phyloP scores from a whole-genome alignment of 2,329 filamentous ascomycete species.

The Phymatotrichopsis omnivora region DNA sequence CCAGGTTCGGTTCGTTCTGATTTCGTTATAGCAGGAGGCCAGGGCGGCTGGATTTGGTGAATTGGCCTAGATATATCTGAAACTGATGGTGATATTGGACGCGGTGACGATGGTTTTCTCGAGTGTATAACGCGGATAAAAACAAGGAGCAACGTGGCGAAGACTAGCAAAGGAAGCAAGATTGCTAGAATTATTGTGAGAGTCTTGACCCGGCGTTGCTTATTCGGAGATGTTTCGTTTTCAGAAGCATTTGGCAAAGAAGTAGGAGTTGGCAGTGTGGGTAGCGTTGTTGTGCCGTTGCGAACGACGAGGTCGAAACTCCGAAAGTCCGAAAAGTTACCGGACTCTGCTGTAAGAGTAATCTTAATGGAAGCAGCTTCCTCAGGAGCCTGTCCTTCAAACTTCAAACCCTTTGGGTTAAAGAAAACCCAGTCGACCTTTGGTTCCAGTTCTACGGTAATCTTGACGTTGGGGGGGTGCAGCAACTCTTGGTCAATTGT shows the following conservation, averaged over 20 bases:
- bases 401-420: constrained; percentile 25
- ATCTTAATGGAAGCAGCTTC: constrained; percentile 12
- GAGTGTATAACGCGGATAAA: too few species aligned
- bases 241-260: background rate
- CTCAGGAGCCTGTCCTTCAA: constrained; percentile 16
- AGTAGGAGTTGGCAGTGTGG: constrained; percentile 5
- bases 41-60: constrained; percentile 16
- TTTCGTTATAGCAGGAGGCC: constrained; percentile 7
- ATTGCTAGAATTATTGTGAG: constrained; percentile 21
- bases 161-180: constrained; percentile 19
- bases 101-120: too few species aligned
- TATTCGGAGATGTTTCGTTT: constrained; percentile 7
- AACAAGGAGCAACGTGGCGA: constrained; percentile 20
- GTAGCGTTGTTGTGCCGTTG: background rate
- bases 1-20: constrained; percentile 10
- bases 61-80: constrained; percentile 20
- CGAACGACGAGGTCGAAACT: constrained; percentile 12
- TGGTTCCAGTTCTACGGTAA: constrained; percentile 37
- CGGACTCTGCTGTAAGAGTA: constrained; percentile 14
- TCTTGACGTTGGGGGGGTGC: constrained; percentile 32
- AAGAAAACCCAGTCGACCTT: constrained; percentile 40
- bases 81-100: constrained; percentile 12
- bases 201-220: constrained; percentile 16
- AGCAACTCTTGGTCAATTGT: constrained; percentile 40
- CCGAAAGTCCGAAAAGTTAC: constrained; percentile 16